Conservation (phyloP, 139 green algal species). For the Tetradesmus lagerheimii region DNA sequence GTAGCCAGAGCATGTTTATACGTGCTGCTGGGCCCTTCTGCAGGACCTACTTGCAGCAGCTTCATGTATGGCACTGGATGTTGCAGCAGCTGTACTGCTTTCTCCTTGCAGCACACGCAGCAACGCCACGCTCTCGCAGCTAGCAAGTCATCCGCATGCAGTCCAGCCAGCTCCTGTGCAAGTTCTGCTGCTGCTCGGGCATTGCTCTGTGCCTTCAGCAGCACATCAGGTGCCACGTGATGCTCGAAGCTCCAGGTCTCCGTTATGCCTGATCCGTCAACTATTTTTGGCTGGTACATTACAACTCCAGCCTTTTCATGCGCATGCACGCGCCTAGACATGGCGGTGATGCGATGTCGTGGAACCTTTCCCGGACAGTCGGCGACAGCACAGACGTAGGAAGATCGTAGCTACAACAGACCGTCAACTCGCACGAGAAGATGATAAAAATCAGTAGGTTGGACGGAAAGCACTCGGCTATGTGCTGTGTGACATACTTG, state of each 20-base stretch:
- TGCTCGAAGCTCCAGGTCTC: not conserved
- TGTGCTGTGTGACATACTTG: too few species aligned
- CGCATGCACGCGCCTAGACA: not conserved
- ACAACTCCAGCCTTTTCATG: not conserved
- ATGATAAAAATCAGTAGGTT: too few species aligned
- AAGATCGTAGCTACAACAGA: not conserved
- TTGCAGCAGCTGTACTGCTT: not conserved
- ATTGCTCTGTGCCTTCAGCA: not conserved
- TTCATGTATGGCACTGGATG: not conserved
- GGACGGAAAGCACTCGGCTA: too few species aligned
- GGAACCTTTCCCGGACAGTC: too few species aligned
- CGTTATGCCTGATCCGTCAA: not conserved
- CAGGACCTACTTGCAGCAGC: not conserved
- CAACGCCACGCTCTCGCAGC: not conserved
- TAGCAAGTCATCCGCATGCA: not conserved
- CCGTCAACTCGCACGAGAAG: too few species aligned
- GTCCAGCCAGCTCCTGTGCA: not conserved
- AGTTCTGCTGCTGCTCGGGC: not conserved
- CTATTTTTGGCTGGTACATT: not conserved
- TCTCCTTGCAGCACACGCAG: not conserved
- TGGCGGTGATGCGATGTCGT: not conserved
- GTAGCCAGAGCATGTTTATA: too few species aligned
- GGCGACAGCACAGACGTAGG: not conserved
- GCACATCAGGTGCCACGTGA: not conserved
- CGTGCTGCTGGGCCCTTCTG: not conserved